Conservation (phyloP, 805 yeast genomes). For the Wickerhamiella occidentalis region DNA sequence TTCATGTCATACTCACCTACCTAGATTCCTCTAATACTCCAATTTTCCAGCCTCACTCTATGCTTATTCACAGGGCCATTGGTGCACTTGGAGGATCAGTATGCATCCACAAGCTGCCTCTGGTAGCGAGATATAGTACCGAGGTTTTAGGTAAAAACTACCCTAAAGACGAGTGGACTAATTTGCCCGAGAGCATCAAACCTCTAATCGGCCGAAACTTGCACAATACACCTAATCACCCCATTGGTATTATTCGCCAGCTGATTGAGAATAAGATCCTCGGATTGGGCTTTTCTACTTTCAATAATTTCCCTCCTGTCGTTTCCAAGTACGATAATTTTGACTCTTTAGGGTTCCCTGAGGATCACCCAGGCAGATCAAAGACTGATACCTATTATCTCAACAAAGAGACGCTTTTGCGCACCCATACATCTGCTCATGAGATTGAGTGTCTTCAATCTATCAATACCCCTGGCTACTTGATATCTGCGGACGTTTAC, state of each 20-base stretch:
- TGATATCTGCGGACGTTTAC: slow-evolving; percentile 92
- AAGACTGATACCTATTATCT: slow-evolving; percentile 87
- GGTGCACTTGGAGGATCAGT: neutral
- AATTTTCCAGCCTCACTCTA: neutral
- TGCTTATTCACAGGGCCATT: slow-evolving; percentile 1
- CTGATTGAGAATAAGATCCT: slow-evolving; percentile 59
- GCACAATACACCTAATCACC: slow-evolving; percentile 67
- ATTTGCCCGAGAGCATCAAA: slow-evolving; percentile 64
- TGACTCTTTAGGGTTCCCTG: slow-evolving; percentile 82
- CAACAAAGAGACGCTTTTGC: slow-evolving; percentile 54
- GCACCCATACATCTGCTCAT: slow-evolving; percentile 97
- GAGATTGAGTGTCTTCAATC: slow-evolving; percentile 71
- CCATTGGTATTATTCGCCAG: slow-evolving; percentile 72
- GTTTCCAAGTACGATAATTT: slow-evolving; percentile 78
- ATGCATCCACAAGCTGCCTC: neutral
- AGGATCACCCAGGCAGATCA: slow-evolving; percentile 86
- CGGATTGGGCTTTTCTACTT: slow-evolving; percentile 55
- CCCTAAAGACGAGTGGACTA: slow-evolving; percentile 67
- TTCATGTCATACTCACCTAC: no score
- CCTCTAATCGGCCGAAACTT: slow-evolving; percentile 58
- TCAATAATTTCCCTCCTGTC: slow-evolving; percentile 68
- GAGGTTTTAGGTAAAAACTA: slow-evolving; percentile 40
- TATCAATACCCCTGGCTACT: slow-evolving; percentile 67
- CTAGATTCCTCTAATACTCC: no score
- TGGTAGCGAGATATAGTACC: neutral